Conservation (phyloP, 108 stramenopile genomes). For the Stephanodiscus triporus region DNA sequence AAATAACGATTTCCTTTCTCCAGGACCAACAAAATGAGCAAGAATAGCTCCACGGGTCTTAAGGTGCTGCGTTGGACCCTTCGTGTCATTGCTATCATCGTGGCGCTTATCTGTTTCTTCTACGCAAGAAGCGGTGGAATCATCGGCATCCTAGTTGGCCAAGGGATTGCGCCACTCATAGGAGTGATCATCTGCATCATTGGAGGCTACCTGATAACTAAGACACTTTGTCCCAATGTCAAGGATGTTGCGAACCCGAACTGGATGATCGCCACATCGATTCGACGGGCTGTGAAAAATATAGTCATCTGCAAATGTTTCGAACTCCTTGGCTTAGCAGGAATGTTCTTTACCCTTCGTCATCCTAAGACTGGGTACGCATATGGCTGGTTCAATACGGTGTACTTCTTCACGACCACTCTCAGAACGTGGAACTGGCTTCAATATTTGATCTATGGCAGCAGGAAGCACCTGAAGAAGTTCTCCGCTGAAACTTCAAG, state of each 20-base stretch:
- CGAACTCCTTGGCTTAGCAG: constrained; percentile 34
- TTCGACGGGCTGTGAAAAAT: constrained; percentile 25
- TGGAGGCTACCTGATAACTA: constrained; percentile 36
- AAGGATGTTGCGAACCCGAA: constrained; percentile 48
- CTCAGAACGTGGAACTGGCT: constrained; percentile 44
- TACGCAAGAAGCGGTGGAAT: constrained; percentile 9
- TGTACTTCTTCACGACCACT: constrained; percentile 21
- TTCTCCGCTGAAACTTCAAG: constrained; percentile 27
- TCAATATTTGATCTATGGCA: constrained; percentile 44
- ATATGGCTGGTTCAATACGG: constrained; percentile 29
- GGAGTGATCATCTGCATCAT: constrained; percentile 17
- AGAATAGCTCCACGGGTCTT: constrained; percentile 26
- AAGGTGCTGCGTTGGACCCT: constrained; percentile 25
- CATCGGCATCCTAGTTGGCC: constrained; percentile 9
- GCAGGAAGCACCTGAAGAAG: constrained; percentile 49
- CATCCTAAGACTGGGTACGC: constrained; percentile 24
- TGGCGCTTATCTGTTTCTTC: constrained; percentile 17
- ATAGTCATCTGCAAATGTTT: constrained; percentile 16
- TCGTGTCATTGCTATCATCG: constrained; percentile 15
- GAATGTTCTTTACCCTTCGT: constrained; percentile 17
- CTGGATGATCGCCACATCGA: constrained; percentile 42
- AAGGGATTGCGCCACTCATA: constrained; percentile 12
- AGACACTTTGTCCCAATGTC: constrained; percentile 35
- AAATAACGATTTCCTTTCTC: neutral
- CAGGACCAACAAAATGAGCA: constrained; percentile 50